phyloP scores from a whole-genome alignment of 306 rosid species.

The Vachellia collinsii region DNA sequence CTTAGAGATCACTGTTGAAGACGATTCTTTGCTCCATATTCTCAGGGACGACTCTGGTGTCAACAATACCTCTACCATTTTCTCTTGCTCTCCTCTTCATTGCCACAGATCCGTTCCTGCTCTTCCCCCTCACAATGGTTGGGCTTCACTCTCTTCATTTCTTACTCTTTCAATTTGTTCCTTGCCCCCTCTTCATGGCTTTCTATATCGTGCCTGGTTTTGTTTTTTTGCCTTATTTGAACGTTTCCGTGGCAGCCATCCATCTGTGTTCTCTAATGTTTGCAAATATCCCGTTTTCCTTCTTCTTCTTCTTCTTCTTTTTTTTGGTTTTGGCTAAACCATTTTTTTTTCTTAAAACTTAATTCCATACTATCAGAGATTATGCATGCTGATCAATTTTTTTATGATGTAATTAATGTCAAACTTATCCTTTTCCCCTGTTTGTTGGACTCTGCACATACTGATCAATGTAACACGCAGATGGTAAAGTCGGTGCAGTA shows the following conservation, averaged over 20 bases:
- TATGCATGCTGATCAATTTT: background rate
- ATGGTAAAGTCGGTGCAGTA: constrained; percentile 30
- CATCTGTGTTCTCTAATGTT: background rate
- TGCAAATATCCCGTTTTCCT: background rate
- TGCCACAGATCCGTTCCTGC: constrained; percentile 50
- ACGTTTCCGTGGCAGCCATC: background rate
- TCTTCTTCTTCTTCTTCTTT: too few species aligned
- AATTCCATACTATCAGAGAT: too few species aligned
- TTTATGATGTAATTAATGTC: background rate
- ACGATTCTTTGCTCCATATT: constrained; percentile 65
- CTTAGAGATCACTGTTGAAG: constrained; percentile 72
- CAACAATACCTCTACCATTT: constrained; percentile 30
- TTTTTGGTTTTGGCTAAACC: background rate
- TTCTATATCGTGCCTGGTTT: background rate
- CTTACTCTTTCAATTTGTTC: background rate
- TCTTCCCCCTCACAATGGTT: constrained; percentile 47
- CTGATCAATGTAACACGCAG: constrained; percentile 32
- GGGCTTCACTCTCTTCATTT: constrained; percentile 40
- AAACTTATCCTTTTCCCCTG: background rate
- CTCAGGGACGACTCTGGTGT: constrained; percentile 17
- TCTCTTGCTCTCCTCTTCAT: constrained; percentile 78
- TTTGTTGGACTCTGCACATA: background rate
- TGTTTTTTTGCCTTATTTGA: background rate
- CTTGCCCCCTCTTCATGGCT: background rate
- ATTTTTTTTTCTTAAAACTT: too few species aligned